Percentiles rank a stretch among this genome's conserved stretches.
These are phyloP conservation scores for Rhodocollybia butyracea DNA, from an alignment of 768 basidiomycete species.

Conservation along the genomic window DNA sequence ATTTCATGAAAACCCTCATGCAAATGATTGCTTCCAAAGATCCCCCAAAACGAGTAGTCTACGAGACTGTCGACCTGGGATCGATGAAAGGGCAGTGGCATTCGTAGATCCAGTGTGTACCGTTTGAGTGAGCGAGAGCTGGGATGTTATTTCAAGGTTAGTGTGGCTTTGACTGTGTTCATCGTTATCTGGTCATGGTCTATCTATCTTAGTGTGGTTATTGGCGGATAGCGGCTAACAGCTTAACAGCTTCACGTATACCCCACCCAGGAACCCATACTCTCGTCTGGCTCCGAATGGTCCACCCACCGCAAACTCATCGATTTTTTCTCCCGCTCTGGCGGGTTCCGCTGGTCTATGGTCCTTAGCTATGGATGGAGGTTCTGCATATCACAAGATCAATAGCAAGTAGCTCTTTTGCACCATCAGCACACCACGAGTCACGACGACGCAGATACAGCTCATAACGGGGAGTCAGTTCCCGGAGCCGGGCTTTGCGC, in stretches of 20 bases:
- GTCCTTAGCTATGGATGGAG: constrained; percentile 93
- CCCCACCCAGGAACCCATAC: constrained; percentile 80
- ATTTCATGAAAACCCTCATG: constrained; percentile 92
- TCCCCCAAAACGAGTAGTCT: constrained; percentile 85
- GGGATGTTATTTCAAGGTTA: constrained; percentile 90
- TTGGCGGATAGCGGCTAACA: no score
- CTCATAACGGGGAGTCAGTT: no score
- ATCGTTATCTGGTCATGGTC: no score
- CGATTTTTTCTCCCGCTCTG: constrained; percentile 85
- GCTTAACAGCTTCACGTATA: no score
- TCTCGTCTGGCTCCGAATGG: constrained; percentile 94
- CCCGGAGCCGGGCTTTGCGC: no score
- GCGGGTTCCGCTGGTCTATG: constrained; percentile 93
- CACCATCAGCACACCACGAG: no score
- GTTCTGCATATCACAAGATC: no score
- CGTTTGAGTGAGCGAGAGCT: constrained; percentile 83
- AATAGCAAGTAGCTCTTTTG: no score
- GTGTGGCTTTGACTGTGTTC: no score
- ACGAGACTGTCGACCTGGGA: constrained; percentile 77
- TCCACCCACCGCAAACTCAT: constrained; percentile 97
- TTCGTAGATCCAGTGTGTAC: constrained; percentile 91
- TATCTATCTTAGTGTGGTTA: no score
- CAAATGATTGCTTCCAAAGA: constrained; percentile 91
- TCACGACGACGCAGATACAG: no score
- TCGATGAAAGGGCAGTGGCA: constrained; percentile 86